A percentile compares a stretch with the other conserved stretches of the same genome.
Evolutionary conservation across 345 rosid species (phyloP).

Genomic region (Camelina laxa): DNA sequence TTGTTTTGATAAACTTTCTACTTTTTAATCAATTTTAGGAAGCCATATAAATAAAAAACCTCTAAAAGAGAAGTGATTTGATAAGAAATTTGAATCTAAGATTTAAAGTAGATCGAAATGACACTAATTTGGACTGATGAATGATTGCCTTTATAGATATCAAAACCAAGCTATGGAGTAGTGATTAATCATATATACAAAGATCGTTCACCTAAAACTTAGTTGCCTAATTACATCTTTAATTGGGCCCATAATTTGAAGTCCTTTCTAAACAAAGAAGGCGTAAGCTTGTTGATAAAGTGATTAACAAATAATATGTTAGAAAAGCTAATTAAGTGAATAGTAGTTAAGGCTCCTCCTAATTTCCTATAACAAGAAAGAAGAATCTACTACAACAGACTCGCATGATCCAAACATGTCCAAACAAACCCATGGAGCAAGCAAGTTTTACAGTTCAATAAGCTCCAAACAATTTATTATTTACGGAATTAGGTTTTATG

Average conservation of each 20-base stretch:
- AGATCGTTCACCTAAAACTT: constrained; percentile 36
- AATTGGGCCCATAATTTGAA: constrained; percentile 21
- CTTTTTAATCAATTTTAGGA: too few species aligned
- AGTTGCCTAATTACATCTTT: constrained; percentile 16
- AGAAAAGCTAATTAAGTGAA: neutral
- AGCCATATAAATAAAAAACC: too few species aligned
- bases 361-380: neutral
- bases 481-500: neutral
- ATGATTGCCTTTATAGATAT: constrained; percentile 1
- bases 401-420: neutral
- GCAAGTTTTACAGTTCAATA: neutral
- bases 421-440: neutral
- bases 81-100: too few species aligned
- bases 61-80: too few species aligned
- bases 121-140: constrained; percentile 20
- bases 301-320: constrained; percentile 12
- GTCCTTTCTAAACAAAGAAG: constrained; percentile 25
- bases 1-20: too few species aligned
- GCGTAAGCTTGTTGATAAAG: constrained; percentile 24
- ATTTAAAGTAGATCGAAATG: neutral
- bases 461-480: neutral
- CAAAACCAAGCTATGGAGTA: neutral
- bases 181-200: constrained; percentile 24
- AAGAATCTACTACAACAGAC: neutral
- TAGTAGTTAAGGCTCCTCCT: neutral